These are phyloP conservation scores for Phascolomyces articulosus DNA, from an alignment of 371 early-diverging fungal species.

Conservation along the genomic window DNA sequence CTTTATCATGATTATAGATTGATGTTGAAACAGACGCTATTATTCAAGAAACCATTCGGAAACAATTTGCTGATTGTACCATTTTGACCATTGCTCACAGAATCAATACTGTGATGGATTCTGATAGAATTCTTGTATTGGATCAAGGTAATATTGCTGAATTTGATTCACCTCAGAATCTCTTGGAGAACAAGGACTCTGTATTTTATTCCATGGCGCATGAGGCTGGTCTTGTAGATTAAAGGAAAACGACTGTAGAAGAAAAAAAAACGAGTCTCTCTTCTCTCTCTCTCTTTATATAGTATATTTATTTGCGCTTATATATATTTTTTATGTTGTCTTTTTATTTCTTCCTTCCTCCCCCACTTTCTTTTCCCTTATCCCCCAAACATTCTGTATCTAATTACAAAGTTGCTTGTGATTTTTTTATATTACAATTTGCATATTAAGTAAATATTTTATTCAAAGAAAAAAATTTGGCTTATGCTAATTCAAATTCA, in stretches of 20 bases:
- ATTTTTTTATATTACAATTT: not conserved
- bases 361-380: no score
- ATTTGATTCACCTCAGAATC: slow-evolving; percentile 71
- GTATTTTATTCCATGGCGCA: slow-evolving; percentile 75
- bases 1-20: slow-evolving; percentile 39
- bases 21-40: slow-evolving; percentile 82
- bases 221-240: slow-evolving; percentile 66
- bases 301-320: not conserved
- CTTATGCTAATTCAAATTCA: no score
- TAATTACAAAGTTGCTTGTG: not conserved
- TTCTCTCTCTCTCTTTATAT: not conserved
- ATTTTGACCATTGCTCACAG: slow-evolving; percentile 95
- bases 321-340: not conserved
- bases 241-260: not conserved
- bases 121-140: slow-evolving; percentile 82
- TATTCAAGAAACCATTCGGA: slow-evolving; percentile 90
- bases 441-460: not conserved
- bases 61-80: slow-evolving; percentile 85
- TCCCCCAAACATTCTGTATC: no score
- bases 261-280: not conserved
- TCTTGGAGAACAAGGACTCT: slow-evolving; percentile 66
- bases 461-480: no score
- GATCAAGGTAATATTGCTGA: slow-evolving; percentile 80
- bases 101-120: slow-evolving; percentile 89
- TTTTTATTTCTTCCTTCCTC: no score